Evolutionary conservation across 495 filamentous ascomycete species (phyloP).

Genomic region (Neurospora sp.): DNA sequence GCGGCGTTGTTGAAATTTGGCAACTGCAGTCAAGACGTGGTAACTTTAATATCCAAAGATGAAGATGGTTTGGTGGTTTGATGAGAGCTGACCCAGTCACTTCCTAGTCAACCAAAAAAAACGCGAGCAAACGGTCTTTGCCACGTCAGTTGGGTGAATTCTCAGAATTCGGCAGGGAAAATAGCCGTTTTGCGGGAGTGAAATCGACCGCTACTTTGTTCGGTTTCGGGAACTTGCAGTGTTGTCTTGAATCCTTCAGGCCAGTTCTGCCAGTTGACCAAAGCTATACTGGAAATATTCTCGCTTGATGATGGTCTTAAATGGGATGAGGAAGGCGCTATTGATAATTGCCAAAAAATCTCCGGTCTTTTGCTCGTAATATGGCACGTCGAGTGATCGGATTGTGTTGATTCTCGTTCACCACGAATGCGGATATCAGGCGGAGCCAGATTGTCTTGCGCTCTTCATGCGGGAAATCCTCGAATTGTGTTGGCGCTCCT

Average conservation of each 20-base stretch:
- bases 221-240: not conserved
- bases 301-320: not conserved
- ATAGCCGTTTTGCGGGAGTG: not conserved
- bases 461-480: not conserved
- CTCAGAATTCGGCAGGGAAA: not conserved
- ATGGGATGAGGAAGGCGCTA: not conserved
- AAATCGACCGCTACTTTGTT: not conserved
- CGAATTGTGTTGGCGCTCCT: not conserved
- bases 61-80: not conserved
- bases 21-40: not conserved
- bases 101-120: not conserved
- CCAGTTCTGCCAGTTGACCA: not conserved
- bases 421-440: not conserved
- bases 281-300: not conserved
- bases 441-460: not conserved
- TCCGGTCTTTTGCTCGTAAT: not conserved
- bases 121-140: not conserved
- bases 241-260: not conserved
- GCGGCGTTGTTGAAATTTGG: not conserved
- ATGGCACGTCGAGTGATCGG: not conserved
- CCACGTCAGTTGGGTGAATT: not conserved
- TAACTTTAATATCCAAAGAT: not conserved
- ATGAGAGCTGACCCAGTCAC: not conserved
- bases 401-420: not conserved
- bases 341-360: not conserved